Percentiles rank a stretch among this genome's conserved stretches.
Conservation (phyloP, 1,284 basidiomycete genomes). For the Pterula multifida region DNA sequence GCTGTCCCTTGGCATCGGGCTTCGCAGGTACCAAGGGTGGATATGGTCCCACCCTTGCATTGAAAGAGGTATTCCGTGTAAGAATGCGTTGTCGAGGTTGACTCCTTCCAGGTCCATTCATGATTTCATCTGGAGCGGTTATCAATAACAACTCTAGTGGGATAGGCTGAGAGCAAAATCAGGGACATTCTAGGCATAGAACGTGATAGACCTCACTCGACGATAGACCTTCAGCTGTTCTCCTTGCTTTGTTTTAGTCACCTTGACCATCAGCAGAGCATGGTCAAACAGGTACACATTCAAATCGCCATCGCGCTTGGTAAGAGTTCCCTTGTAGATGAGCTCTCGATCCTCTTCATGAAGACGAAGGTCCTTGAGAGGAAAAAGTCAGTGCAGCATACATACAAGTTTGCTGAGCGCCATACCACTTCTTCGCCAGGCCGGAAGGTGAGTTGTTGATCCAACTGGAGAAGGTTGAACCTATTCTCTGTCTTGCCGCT, state of each 20-base stretch:
- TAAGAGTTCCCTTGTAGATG: conserved; percentile 89
- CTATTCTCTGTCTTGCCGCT: conserved; percentile 88
- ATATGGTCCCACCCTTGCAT: conserved; percentile 19
- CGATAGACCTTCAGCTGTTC: conserved; percentile 94
- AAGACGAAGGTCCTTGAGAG: conserved; percentile 68
- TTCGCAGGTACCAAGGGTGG: conserved; percentile 26
- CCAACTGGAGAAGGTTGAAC: conserved; percentile 85
- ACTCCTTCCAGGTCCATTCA: conserved; percentile 17
- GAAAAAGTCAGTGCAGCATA: conserved; percentile 1
- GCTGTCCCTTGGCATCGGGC: conserved; percentile 77
- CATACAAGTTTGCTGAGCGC: neutral
- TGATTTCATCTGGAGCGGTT: conserved; percentile 64
- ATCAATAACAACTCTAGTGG: conserved; percentile 90
- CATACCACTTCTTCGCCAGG: conserved; percentile 76
- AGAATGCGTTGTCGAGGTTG: neutral
- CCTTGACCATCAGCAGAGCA: conserved; percentile 91
- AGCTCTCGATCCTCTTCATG: conserved; percentile 84
- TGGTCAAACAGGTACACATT: conserved; percentile 96
- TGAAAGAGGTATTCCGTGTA: conserved; percentile 41
- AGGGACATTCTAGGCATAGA: conserved; percentile 5
- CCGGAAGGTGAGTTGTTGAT: conserved; percentile 79
- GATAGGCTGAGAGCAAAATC: conserved; percentile 56
- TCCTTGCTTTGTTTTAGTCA: conserved; percentile 72
- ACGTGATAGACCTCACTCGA: conserved; percentile 42
- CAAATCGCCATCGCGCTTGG: conserved; percentile 87